Evolutionary conservation across 192 early-diverging fungal species (phyloP), one percentile per base, ranked within the genome.

Genomic region (Coemansia sp.): DNA sequence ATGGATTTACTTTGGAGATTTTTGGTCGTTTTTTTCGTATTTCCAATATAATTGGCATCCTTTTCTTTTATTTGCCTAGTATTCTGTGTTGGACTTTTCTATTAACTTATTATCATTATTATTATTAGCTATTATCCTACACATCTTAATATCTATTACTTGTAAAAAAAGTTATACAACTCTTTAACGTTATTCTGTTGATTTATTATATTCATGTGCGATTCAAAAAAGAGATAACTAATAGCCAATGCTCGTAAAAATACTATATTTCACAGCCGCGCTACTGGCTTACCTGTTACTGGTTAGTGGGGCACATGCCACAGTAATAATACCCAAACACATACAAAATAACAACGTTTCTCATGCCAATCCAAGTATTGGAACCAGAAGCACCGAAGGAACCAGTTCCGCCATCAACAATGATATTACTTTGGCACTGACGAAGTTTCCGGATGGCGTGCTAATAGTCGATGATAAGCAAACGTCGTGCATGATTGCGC

Each of bases 391-490:
- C 22, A 9, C 57, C 39, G 16, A 6, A 6, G 57, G 12, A 32
- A 13, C 40, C 15, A 8, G 16, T 13, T 16, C 37, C n/a, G 32
- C 57, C n/a, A 41, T 59, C 32, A 32, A 32, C 32, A 32, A 32
- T 32, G 32, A 32, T 4, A 32, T 32, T 2, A 32, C 32, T 32
- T 0, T 2, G 1, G 32, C 32, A 32, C 32, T 32, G 39, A 39
- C 57, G 9, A 7, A 0, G 32, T 59, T 16, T 59, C 57, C 57
- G 16, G 72, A 79, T 49, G 77, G 68, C n/a, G 43, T 79, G 3
- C 65, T 79, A 12, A 47, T 79, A 19, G 41, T 74, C 39, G 48
- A 61, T 26, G 61, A 61, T 3, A 36, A 67, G 43, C 77, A 79
- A 22, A 74, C 77, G 0, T 71, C 77, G 0, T 79, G 77, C 43